phyloP scores from a whole-genome alignment of 2,329 filamentous ascomycete genomes.

The Hirsutella rhossiliensis region DNA sequence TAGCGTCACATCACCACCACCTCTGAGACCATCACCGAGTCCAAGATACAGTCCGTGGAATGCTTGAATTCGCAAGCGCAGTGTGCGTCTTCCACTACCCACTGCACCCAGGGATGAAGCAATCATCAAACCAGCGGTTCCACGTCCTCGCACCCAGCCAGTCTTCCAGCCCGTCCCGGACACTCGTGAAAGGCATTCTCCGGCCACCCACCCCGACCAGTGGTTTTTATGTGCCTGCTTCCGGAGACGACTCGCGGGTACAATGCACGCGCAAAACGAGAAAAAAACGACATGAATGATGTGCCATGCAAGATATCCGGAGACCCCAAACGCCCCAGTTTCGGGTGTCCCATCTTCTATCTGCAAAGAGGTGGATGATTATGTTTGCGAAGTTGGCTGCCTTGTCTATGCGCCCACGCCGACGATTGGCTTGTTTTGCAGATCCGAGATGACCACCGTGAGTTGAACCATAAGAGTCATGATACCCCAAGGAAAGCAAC shows the following conservation, averaged over 20 bases:
- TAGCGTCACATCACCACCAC: background rate
- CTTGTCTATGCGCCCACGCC: slow-evolving; percentile 38
- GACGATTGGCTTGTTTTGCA: slow-evolving; percentile 38
- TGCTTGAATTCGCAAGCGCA: slow-evolving; percentile 49
- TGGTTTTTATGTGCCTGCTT: slow-evolving; percentile 26
- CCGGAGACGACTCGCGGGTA: slow-evolving; percentile 32
- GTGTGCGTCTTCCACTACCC: slow-evolving; percentile 31
- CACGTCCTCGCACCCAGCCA: slow-evolving; percentile 45
- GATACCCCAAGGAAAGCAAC: slow-evolving; percentile 35
- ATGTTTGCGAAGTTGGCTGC: slow-evolving; percentile 29
- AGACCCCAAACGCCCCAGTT: slow-evolving; percentile 60
- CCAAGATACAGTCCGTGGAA: too few relatives aligned
- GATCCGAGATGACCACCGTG: slow-evolving; percentile 45
- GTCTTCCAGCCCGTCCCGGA: slow-evolving; percentile 25
- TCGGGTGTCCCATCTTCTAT: slow-evolving; percentile 60
- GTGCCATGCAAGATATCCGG: slow-evolving; percentile 73
- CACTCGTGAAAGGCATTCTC: slow-evolving; percentile 47
- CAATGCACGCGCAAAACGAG: slow-evolving; percentile 28
- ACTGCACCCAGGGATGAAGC: slow-evolving; percentile 47
- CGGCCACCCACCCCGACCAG: slow-evolving; percentile 47
- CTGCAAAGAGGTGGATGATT: slow-evolving; percentile 41
- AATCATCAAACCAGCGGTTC: slow-evolving; percentile 49
- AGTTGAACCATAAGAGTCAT: slow-evolving; percentile 37
- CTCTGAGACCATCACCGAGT: background rate
- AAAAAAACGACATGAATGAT: slow-evolving; percentile 33